Evolutionary conservation across 176 grass and related monocot genomes (phyloP).

Genomic region (Ensete ventricosum): DNA sequence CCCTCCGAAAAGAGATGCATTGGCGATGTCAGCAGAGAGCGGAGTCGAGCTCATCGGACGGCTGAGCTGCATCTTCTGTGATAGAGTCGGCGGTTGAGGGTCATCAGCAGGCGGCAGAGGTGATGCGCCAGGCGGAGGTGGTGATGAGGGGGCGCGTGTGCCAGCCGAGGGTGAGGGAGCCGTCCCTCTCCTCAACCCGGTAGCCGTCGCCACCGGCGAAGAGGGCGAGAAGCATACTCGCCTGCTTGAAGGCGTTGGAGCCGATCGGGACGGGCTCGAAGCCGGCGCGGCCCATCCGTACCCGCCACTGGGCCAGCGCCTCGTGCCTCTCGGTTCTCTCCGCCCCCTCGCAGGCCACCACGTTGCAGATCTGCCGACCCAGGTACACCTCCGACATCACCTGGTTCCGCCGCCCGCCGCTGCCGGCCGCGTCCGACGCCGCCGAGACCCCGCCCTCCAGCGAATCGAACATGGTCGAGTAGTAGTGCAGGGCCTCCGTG

Average conservation of each 20-base stretch:
- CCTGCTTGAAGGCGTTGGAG: slow-evolving; percentile 5
- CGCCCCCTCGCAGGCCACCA: slow-evolving; percentile 16
- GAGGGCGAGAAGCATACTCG: slow-evolving; percentile 4
- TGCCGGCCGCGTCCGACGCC: not conserved
- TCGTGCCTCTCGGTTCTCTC: slow-evolving; percentile 29
- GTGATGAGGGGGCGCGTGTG: slow-evolving; percentile 22
- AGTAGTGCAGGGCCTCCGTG: slow-evolving; percentile 31
- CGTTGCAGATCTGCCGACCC: slow-evolving; percentile 26
- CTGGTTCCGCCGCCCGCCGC: not conserved
- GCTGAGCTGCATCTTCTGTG: not conserved
- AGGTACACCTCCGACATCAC: slow-evolving; percentile 26
- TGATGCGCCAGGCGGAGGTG: slow-evolving; percentile 23
- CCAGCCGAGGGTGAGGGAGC: slow-evolving; percentile 27
- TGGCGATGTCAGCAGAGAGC: no score
- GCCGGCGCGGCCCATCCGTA: slow-evolving; percentile 20
- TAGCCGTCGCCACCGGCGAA: not conserved
- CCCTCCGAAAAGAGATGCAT: no score
- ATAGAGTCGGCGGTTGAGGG: no score
- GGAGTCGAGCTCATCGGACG: not conserved
- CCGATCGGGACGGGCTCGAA: slow-evolving; percentile 25
- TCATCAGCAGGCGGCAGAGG: not conserved
- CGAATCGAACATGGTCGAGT: slow-evolving; percentile 25
- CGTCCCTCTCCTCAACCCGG: not conserved
- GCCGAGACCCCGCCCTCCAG: slow-evolving; percentile 6
- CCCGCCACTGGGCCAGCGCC: slow-evolving; percentile 23